These are phyloP conservation scores for Scheffersomyces titani DNA, from an alignment of 1,139 yeast species.

Conservation along the genomic window DNA sequence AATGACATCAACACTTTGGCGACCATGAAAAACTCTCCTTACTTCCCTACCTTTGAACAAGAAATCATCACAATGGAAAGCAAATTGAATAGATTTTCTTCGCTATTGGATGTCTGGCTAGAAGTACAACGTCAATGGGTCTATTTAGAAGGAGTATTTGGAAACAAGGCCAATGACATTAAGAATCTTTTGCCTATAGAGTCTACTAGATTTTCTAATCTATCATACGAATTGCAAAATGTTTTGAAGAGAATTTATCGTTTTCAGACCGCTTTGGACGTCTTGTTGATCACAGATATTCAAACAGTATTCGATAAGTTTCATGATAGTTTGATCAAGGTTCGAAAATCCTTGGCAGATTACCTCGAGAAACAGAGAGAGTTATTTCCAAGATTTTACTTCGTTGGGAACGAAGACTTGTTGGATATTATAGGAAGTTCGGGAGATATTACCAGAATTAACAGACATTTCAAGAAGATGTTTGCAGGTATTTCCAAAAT, in stretches of 20 bases:
- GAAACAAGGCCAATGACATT: slow-evolving; percentile 54
- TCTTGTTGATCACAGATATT: slow-evolving; percentile 55
- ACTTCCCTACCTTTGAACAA: slow-evolving; percentile 61
- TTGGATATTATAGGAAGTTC: slow-evolving; percentile 79
- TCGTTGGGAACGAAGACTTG: slow-evolving; percentile 88
- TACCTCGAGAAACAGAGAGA: slow-evolving; percentile 82
- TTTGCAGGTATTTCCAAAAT: slow-evolving; percentile 64
- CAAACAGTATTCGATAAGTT: slow-evolving; percentile 50
- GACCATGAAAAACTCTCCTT: slow-evolving; percentile 75
- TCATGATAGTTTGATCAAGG: slow-evolving; percentile 55
- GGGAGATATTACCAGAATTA: slow-evolving; percentile 48
- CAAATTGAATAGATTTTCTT: slow-evolving; percentile 51
- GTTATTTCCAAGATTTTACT: slow-evolving; percentile 78
- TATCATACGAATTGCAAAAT: slow-evolving; percentile 61
- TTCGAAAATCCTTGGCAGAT: slow-evolving; percentile 70
- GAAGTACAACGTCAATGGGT: slow-evolving; percentile 92
- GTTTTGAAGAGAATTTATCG: slow-evolving; percentile 54
- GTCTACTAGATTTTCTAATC: slow-evolving; percentile 62
- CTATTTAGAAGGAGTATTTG: slow-evolving; percentile 79
- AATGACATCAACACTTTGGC: slow-evolving; percentile 63
- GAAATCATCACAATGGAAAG: slow-evolving; percentile 58
- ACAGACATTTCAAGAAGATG: slow-evolving; percentile 69
- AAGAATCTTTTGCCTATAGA: slow-evolving; percentile 69
- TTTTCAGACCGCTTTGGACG: slow-evolving; percentile 56
- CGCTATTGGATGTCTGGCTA: slow-evolving; percentile 69